These are phyloP conservation scores for Umbilicus rupestris DNA, from an alignment of 164 flowering plant genomes.

Conservation along the genomic window DNA sequence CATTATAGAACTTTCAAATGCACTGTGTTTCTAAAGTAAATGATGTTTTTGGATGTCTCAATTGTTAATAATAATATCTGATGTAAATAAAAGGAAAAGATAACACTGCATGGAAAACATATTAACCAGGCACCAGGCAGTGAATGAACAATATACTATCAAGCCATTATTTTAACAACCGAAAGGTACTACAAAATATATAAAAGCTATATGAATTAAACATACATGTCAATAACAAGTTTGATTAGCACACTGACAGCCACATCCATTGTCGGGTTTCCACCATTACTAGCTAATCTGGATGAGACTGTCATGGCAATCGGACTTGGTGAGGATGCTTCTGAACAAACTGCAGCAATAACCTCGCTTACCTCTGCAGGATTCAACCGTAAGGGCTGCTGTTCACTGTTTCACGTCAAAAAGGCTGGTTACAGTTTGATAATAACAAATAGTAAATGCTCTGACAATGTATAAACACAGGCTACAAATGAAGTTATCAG, in stretches of 20 bases:
- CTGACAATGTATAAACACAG: too few species aligned
- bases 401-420: slow-evolving; percentile 52
- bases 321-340: slow-evolving; percentile 41
- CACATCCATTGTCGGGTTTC: slow-evolving; percentile 84
- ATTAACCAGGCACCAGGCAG: neutral
- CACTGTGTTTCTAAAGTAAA: neutral
- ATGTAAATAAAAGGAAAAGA: neutral
- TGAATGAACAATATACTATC: neutral
- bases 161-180: neutral
- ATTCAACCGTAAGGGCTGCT: slow-evolving; percentile 83
- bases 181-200: slow-evolving; percentile 8
- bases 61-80: neutral
- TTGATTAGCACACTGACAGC: slow-evolving; percentile 97
- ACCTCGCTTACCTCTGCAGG: slow-evolving; percentile 88
- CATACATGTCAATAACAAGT: slow-evolving; percentile 99
- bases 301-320: slow-evolving; percentile 63
- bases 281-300: slow-evolving; percentile 51
- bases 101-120: neutral
- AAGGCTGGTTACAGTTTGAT: neutral
- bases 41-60: neutral
- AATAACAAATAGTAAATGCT: neutral
- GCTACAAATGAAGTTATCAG: too few species aligned
- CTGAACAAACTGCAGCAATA: slow-evolving; percentile 88
- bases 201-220: slow-evolving; percentile 14
- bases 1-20: neutral